phyloP scores from a whole-genome alignment of 768 basidiomycete species.

The Lactifluus hygrophoroides region DNA sequence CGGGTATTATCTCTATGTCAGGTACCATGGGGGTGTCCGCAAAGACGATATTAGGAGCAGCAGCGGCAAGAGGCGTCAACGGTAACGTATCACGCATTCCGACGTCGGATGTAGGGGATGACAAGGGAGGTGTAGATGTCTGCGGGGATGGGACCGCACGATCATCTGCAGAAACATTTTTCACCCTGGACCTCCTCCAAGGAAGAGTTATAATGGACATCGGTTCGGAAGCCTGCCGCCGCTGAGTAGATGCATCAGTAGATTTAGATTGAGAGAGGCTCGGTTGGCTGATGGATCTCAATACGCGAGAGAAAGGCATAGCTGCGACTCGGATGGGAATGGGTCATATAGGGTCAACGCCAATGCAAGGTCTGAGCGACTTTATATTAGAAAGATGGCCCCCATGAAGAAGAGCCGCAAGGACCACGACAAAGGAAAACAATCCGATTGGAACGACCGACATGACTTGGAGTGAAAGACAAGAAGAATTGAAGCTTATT shows the following conservation, averaged over 20 bases:
- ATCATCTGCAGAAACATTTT: not conserved
- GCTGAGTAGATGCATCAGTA: not conserved
- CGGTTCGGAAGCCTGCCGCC: not conserved
- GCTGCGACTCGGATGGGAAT: too few species aligned
- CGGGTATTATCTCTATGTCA: not conserved
- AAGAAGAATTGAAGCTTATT: too few species aligned
- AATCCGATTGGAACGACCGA: too few species aligned
- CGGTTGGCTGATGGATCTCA: too few species aligned
- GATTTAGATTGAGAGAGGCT: too few species aligned
- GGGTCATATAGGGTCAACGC: too few species aligned
- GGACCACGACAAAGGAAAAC: too few species aligned
- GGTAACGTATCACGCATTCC: not conserved
- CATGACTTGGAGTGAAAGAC: too few species aligned
- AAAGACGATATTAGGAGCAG: not conserved
- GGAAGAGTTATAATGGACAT: not conserved
- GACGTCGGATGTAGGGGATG: not conserved
- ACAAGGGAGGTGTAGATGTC: not conserved
- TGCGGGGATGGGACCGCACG: not conserved
- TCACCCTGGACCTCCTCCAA: slow-evolving; percentile 3
- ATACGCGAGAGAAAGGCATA: too few species aligned
- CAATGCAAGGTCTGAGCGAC: too few species aligned
- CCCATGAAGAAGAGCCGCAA: too few species aligned
- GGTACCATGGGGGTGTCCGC: not conserved
- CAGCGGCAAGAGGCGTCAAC: not conserved
- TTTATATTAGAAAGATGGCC: too few species aligned